phyloP scores from a whole-genome alignment of 2,329 filamentous ascomycete genomes.

The Macrophomina pseudophaseolina region DNA sequence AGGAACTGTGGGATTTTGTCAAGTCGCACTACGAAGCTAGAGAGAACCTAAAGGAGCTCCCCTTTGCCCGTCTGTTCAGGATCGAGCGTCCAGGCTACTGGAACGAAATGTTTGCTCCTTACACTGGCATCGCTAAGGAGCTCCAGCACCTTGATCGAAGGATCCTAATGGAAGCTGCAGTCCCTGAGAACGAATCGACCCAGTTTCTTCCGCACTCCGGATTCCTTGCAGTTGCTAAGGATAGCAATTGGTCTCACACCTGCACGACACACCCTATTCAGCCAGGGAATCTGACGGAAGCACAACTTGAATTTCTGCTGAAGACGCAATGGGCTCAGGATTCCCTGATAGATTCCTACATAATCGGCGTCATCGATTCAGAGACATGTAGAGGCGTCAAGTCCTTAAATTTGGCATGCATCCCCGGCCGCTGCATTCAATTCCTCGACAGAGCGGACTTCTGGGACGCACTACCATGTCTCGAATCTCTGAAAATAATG shows the following conservation, averaged over 20 bases:
- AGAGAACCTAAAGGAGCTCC: not conserved
- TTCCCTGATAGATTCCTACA: conserved; percentile 71
- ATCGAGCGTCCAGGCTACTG: not conserved
- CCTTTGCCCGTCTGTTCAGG: not conserved
- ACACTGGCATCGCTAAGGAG: not conserved
- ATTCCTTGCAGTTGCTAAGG: not conserved
- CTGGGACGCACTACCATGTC: conserved; percentile 63
- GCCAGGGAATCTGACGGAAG: conserved; percentile 61
- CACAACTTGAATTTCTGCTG: conserved; percentile 71
- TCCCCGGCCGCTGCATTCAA: conserved; percentile 66
- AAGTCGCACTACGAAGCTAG: conserved; percentile 23
- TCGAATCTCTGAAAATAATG: conserved; percentile 62
- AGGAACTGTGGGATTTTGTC: conserved; percentile 44
- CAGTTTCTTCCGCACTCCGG: not conserved
- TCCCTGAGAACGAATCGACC: not conserved
- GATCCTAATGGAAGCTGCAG: conserved; percentile 4
- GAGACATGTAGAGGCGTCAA: conserved; percentile 60
- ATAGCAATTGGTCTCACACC: not conserved
- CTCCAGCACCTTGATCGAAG: conserved; percentile 3
- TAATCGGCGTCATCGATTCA: conserved; percentile 68
- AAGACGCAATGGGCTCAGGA: conserved; percentile 72
- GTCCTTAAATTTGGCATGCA: conserved; percentile 66
- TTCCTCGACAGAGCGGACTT: conserved; percentile 63
- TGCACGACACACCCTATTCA: conserved; percentile 44
- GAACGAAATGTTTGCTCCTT: not conserved